Conservation (phyloP, 2,329 filamentous ascomycete species). For the Blastomyces parvus region DNA sequence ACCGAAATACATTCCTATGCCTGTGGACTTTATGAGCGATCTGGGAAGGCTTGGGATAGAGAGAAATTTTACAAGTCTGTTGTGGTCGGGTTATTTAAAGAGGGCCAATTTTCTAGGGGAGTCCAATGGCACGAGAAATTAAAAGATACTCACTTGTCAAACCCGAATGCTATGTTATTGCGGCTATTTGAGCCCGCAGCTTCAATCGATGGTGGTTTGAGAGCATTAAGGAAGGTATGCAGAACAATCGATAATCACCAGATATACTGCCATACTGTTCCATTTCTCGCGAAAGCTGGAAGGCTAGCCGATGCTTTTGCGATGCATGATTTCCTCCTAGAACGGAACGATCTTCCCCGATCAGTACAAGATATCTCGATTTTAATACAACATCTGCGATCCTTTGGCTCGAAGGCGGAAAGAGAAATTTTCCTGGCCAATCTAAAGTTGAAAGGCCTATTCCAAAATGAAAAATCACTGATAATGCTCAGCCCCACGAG, state of each 20-base stretch:
- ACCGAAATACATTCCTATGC: conserved; percentile 29
- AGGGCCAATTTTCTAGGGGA: conserved; percentile 22
- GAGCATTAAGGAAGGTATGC: conserved; percentile 37
- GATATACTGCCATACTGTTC: conserved; percentile 38
- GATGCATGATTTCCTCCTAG: conserved; percentile 40
- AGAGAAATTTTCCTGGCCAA: conserved; percentile 9
- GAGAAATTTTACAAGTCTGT: conserved; percentile 30
- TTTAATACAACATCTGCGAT: conserved; percentile 32
- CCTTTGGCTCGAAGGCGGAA: conserved; percentile 21
- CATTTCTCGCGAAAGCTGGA: conserved; percentile 30
- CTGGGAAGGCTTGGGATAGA: conserved; percentile 31
- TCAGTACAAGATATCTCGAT: conserved; percentile 31
- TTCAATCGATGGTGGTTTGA: conserved; percentile 20
- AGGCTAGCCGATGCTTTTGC: conserved; percentile 32
- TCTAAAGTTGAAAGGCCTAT: conserved; percentile 11
- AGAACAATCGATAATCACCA: conserved; percentile 27
- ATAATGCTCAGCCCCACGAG: not conserved
- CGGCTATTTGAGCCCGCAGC: conserved; percentile 24
- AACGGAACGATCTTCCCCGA: conserved; percentile 35
- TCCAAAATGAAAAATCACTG: not conserved
- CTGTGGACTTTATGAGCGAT: conserved; percentile 32
- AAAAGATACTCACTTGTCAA: conserved; percentile 25
- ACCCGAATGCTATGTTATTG: conserved; percentile 23
- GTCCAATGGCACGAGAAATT: conserved; percentile 31
- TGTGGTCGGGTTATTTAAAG: conserved; percentile 24